Percentiles rank a stretch among this genome's conserved stretches.
Evolutionary conservation across 371 early-diverging fungal genomes (phyloP).

Genomic region (Encephalitozoon cuniculi): DNA sequence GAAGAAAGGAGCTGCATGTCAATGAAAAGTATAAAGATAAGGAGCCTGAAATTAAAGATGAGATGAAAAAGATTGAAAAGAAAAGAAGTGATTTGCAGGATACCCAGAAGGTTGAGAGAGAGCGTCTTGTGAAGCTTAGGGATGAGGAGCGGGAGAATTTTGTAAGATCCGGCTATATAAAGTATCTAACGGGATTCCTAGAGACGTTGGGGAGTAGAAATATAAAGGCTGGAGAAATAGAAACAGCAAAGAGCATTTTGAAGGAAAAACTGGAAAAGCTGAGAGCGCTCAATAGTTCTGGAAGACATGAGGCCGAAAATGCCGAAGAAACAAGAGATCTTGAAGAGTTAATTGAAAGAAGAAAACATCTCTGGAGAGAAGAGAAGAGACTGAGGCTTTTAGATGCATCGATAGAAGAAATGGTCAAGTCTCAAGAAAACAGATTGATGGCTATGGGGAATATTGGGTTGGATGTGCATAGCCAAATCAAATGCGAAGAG

Average conservation of each 20-base stretch:
- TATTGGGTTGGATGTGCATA: slow-evolving; percentile 17
- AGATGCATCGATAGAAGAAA: slow-evolving; percentile 24
- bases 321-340: neutral
- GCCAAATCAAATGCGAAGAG: slow-evolving; percentile 43
- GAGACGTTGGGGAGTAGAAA: neutral
- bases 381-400: slow-evolving; percentile 28
- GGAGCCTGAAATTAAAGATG: neutral
- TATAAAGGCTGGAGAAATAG: neutral
- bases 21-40: slow-evolving; percentile 49
- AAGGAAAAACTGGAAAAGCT: neutral
- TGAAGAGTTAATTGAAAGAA: slow-evolving; percentile 13
- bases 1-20: slow-evolving; percentile 61
- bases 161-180: neutral
- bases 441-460: slow-evolving; percentile 38
- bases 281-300: neutral
- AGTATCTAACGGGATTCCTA: neutral
- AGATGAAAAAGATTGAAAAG: slow-evolving; percentile 8
- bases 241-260: neutral
- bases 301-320: too few relatives aligned
- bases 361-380: slow-evolving; percentile 49
- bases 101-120: neutral
- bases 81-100: neutral
- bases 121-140: neutral
- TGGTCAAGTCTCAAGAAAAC: slow-evolving; percentile 19
- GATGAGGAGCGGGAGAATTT: neutral